Base-by-base conservation (phyloP, 805 yeast species). In the Candida suzukii region DNA sequence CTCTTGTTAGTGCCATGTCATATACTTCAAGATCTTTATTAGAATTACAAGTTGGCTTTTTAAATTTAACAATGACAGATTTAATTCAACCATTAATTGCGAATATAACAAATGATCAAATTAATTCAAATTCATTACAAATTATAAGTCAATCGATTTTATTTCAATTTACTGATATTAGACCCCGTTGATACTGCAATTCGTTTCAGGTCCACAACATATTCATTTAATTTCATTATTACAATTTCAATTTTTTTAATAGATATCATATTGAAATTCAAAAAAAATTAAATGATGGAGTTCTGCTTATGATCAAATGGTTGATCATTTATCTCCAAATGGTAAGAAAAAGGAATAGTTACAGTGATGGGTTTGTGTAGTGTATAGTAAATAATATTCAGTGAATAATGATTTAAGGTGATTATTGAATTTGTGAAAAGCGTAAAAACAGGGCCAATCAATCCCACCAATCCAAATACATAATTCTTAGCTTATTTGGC, bases 221-320 rank as follows among this genome's bases (percentile, higher is more conserved):
- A 63, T 80, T 56, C 71, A 82, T 53, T 73, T 83, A 53, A 57
- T 82, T 40, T 75, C 88, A 6, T 78, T 84, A 53, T 78, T 84
- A 70, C 80, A 78, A 46, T 71, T 82, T 55, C 73, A 59, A 16
- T 71, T 80, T 56, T n/a, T 80, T 79, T 54, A 64, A 61, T 14
- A 75, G 73, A 2, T 57, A 76, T 24, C 84, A 83, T 55, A 57
- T 56, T 39, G 54, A 63, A 21, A 68, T 80, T 38, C 66, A 74
- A 1, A 64, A 66, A 37, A 62, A 67, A 22, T 57, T 83, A 39
- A 74, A 71, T 41, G 61, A 64, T 16, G 45, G 41, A 31, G n/a
- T 19, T 18, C 21, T 7, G 14, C 35, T 18, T 31, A 31, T 19
- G 32, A 29, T 17, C 32, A 29, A 17, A 29, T 29, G 18, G 32